A percentile compares a stretch with the other conserved stretches of the same genome.
Evolutionary conservation across 352 stramenopile genomes (phyloP).

Genomic region (Phytopythium montanum): DNA sequence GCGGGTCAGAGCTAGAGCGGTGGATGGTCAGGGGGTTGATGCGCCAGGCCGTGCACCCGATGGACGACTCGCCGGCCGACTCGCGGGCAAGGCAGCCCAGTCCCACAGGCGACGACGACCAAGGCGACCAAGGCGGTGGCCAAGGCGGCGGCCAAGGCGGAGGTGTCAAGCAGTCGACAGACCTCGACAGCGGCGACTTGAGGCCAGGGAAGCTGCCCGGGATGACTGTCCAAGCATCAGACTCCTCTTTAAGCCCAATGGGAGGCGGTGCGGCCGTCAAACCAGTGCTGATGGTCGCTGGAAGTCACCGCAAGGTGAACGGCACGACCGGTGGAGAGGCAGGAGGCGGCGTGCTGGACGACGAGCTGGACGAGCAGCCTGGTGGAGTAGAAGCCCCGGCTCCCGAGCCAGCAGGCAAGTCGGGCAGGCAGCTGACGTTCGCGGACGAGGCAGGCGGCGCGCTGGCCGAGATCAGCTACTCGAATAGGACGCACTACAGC

Average conservation of each 20-base stretch:
- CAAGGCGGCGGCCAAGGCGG: not conserved
- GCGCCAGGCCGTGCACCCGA: slow-evolving; percentile 63
- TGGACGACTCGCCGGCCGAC: slow-evolving; percentile 18
- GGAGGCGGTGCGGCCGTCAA: not conserved
- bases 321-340: not conserved
- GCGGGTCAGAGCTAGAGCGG: not conserved
- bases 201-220: not conserved
- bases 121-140: not conserved
- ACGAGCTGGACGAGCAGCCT: slow-evolving; percentile 7
- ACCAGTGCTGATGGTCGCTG: slow-evolving; percentile 7
- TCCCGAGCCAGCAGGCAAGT: slow-evolving; percentile 18
- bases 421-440: slow-evolving; percentile 47
- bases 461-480: slow-evolving; percentile 67
- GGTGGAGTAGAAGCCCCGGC: slow-evolving; percentile 11
- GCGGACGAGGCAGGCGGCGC: slow-evolving; percentile 56
- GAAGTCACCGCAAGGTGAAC: slow-evolving; percentile 19
- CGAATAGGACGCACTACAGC: slow-evolving; percentile 75
- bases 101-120: slow-evolving; percentile 10
- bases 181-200: not conserved
- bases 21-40: slow-evolving; percentile 58
- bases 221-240: not conserved
- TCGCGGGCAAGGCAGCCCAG: not conserved
- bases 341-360: slow-evolving; percentile 5
- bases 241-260: not conserved
- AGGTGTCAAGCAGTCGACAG: slow-evolving; percentile 14